Base-by-base conservation (phyloP, 148 eudicot genomes). In the Nyssa sinensis region DNA sequence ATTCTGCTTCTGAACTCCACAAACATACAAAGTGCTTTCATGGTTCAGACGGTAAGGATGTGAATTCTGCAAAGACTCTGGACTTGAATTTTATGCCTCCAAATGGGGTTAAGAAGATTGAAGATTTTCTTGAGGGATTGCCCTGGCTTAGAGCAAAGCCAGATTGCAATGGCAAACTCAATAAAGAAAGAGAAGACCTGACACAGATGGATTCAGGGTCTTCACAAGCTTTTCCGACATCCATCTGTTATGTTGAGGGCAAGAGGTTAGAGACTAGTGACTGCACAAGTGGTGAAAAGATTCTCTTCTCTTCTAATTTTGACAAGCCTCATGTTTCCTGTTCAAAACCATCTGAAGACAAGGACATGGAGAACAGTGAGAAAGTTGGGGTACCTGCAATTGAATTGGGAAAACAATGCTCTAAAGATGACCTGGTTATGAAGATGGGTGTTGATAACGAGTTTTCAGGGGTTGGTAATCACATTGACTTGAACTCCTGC, bases 401-500 rank as follows among this genome's bases (percentile, higher is more conserved):
- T 41, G 81, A 81, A 74, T 53, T 81, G 58, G 82, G 58, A 41
- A 81, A 77, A 29, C 66, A 65, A 21, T 6, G 62, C 60, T 23
- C 37, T 25, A 73, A 67, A 62, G 82, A 57, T 55, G 72, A 64
- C 78, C 33, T 28, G 4, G 53, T 27, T n/a, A n/a, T n/a, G 11
- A 66, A 61, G 47, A 34, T 64, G 41, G 64, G 33, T 47, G 66
- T 30, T 55, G 79, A 77, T 33, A 32, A 13, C 39, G 34, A 58
- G 35, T 39, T 66, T 3, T 37, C 66, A 17, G 68, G 71, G 47
- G n/a, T 75, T 67, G 59, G 33, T n/a, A 53, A 72, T 72, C 78
- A 21, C 71, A 23, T 76, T n/a, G 77, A 74, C 77, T 81, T 79
- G 78, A 73, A 82, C 66, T 68, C 64, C 16, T 74, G 72, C 72